These are phyloP conservation scores for Sugiyamaella mastotermitis DNA, from an alignment of 805 yeast genomes.

Conservation along the genomic window DNA sequence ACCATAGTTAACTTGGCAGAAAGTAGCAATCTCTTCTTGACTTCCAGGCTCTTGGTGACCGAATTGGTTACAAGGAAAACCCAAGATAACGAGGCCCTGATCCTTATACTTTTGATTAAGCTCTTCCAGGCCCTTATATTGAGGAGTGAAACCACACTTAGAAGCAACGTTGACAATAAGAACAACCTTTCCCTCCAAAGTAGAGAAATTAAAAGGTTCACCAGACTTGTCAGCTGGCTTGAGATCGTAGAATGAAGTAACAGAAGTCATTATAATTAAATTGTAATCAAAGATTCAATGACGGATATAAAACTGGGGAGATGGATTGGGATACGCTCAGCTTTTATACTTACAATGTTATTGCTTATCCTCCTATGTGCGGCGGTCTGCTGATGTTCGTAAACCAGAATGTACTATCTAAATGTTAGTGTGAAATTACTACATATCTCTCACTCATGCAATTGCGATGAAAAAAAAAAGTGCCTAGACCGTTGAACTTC, in stretches of 20 bases:
- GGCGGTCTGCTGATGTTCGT: too few species aligned
- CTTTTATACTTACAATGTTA: too few species aligned
- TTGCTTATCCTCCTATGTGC: too few species aligned
- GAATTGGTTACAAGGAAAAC: conserved; percentile 91
- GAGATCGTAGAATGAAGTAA: conserved; percentile 56
- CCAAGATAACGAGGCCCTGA: conserved; percentile 61
- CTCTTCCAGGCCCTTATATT: conserved; percentile 64
- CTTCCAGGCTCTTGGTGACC: conserved; percentile 72
- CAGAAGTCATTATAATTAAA: conserved; percentile 20
- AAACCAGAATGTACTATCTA: too few species aligned
- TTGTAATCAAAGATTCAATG: too few species aligned
- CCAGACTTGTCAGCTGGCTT: conserved; percentile 58
- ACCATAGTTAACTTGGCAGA: conserved; percentile 78
- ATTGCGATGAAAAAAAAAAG: too few species aligned
- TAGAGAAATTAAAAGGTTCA: conserved; percentile 50
- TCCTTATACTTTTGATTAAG: conserved; percentile 60
- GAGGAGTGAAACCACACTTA: conserved; percentile 74
- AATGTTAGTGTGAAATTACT: too few species aligned
- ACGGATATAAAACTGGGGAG: too few species aligned
- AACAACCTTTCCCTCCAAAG: conserved; percentile 74
- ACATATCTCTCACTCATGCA: too few species aligned
- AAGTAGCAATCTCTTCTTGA: conserved; percentile 60
- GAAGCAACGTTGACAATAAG: conserved; percentile 84
- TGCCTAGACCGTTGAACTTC: too few species aligned
- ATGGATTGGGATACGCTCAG: too few species aligned